Percentiles rank a stretch among this genome's conserved stretches.
phyloP scores from a whole-genome alignment of 305 asterid species.

The Coffea humblotiana region DNA sequence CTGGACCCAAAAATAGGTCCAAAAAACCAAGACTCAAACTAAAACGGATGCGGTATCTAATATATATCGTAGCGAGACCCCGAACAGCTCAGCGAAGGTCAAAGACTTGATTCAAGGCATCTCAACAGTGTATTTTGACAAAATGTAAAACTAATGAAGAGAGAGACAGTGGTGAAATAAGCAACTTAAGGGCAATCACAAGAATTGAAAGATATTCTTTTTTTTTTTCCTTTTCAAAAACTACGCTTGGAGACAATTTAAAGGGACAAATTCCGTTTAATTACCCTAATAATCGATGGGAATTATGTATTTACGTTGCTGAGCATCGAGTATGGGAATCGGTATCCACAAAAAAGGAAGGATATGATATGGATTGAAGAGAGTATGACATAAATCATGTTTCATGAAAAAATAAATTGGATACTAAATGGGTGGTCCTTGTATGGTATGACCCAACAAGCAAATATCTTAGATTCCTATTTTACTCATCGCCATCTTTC shows the following conservation, averaged over 20 bases:
- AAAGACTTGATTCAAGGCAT: too few species aligned
- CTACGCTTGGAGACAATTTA: background rate
- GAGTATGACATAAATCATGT: conserved; percentile 15
- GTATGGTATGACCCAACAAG: conserved; percentile 6
- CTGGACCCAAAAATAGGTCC: too few species aligned
- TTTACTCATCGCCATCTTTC: background rate
- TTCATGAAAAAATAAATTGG: conserved; percentile 14
- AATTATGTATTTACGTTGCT: background rate
- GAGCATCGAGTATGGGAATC: background rate
- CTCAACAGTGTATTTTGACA: background rate
- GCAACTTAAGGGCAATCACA: background rate
- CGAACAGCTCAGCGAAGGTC: too few species aligned
- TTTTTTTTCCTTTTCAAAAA: background rate
- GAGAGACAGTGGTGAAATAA: background rate
- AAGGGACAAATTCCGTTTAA: background rate
- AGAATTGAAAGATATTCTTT: background rate
- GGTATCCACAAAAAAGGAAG: background rate
- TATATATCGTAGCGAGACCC: too few species aligned
- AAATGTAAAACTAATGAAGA: background rate
- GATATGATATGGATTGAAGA: conserved; percentile 11
- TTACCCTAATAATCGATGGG: background rate
- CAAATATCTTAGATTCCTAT: conserved; percentile 14
- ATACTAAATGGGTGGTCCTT: conserved; percentile 6
- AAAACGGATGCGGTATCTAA: too few species aligned
- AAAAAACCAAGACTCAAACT: too few species aligned